Evolutionary conservation across 2,329 filamentous ascomycete species (phyloP).

Genomic region (Orbilia blumenaviensis): DNA sequence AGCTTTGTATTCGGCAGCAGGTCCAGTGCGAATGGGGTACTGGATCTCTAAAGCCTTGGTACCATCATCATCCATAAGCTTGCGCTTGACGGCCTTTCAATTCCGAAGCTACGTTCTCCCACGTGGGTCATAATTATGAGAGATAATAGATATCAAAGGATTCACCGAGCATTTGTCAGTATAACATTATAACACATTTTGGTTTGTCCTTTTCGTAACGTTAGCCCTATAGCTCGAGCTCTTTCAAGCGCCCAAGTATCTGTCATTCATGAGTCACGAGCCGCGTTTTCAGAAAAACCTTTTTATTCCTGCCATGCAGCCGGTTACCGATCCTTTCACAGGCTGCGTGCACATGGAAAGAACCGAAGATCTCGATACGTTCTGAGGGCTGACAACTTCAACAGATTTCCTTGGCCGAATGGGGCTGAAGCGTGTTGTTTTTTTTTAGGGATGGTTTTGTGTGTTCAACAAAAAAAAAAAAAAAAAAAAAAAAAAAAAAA

Average conservation of each 20-base stretch:
- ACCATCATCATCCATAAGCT: not conserved
- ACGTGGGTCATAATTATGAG: not conserved
- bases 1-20: conserved; percentile 6
- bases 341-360: not conserved
- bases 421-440: conserved; percentile 2
- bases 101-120: not conserved
- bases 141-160: not conserved
- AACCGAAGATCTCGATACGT: not conserved
- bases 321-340: not conserved
- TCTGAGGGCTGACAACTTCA: conserved; percentile 4
- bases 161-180: not conserved
- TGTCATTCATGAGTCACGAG: not conserved
- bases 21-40: conserved; percentile 4
- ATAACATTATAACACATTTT: not conserved
- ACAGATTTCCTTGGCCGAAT: not conserved
- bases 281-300: not conserved
- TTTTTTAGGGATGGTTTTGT: not conserved
- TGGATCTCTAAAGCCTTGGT: too few species aligned
- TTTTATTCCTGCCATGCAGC: not conserved
- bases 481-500: too few species aligned
- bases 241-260: not conserved
- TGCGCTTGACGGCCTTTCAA: not conserved
- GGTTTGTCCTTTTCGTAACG: not conserved
- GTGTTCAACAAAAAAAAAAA: not conserved
- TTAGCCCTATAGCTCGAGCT: not conserved